Percentiles rank a stretch among this genome's conserved stretches.
Conservation (phyloP, 805 yeast species). For the Helenozyma baotianmanensis region DNA sequence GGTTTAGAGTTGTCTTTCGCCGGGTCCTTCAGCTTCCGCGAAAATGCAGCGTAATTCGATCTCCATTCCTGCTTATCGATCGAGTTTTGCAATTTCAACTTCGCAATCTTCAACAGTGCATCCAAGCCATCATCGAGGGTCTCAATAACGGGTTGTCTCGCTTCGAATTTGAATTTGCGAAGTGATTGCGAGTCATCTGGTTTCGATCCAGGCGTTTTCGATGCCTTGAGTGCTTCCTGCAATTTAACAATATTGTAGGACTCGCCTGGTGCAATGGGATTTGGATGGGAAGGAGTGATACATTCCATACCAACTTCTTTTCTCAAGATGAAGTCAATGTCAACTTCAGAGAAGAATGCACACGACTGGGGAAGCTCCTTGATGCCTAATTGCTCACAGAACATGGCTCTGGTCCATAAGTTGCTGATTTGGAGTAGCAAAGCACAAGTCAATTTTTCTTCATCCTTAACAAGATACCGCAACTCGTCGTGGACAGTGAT, state of each 20-base stretch:
- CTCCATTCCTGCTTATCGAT: slow-evolving; percentile 23
- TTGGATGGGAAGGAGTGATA: slow-evolving; percentile 80
- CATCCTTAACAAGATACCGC: slow-evolving; percentile 69
- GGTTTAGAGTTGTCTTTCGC: not conserved
- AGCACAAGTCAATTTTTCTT: slow-evolving; percentile 73
- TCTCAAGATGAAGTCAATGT: slow-evolving; percentile 79
- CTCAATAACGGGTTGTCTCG: slow-evolving; percentile 14
- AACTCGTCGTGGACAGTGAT: slow-evolving; percentile 95
- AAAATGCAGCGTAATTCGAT: slow-evolving; percentile 13
- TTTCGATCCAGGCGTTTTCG: not conserved
- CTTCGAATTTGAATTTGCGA: slow-evolving; percentile 9
- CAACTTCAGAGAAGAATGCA: slow-evolving; percentile 93
- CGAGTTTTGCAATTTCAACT: slow-evolving; percentile 27
- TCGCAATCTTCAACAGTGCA: slow-evolving; percentile 16
- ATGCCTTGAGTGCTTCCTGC: slow-evolving; percentile 29
- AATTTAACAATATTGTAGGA: slow-evolving; percentile 57
- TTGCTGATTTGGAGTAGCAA: slow-evolving; percentile 84
- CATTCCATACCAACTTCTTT: slow-evolving; percentile 93
- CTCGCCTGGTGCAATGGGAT: slow-evolving; percentile 68
- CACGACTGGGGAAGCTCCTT: slow-evolving; percentile 88
- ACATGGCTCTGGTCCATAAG: slow-evolving; percentile 94
- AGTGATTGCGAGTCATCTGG: not conserved
- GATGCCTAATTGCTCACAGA: slow-evolving; percentile 87
- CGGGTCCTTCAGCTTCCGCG: slow-evolving; percentile 7
- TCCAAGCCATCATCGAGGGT: slow-evolving; percentile 14